Percentiles rank a stretch among this genome's conserved stretches.
phyloP scores from a whole-genome alignment of 2,329 filamentous ascomycete genomes.

The Mycosphaerella arachidis region DNA sequence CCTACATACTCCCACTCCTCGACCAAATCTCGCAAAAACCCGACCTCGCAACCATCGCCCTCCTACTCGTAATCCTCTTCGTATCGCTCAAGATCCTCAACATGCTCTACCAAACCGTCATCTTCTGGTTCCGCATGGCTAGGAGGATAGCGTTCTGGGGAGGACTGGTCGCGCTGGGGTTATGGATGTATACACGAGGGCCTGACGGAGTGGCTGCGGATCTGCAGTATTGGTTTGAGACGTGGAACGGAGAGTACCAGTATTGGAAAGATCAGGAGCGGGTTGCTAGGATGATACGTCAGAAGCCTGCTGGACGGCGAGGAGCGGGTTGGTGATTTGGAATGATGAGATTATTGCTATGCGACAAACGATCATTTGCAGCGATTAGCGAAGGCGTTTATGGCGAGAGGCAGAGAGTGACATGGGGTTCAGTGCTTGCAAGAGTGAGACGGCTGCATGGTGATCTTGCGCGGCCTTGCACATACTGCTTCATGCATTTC shows the following conservation, averaged over 20 bases:
- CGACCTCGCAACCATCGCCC: constrained; percentile 49
- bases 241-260: constrained; percentile 38
- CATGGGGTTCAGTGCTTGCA: not conserved
- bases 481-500: not conserved
- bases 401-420: not conserved
- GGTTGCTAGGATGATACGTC: constrained; percentile 22
- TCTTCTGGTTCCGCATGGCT: constrained; percentile 71
- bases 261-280: constrained; percentile 34
- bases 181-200: constrained; percentile 59
- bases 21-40: constrained; percentile 33
- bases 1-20: constrained; percentile 29
- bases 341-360: not conserved
- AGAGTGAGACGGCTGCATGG: not conserved
- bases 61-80: constrained; percentile 59
- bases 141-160: constrained; percentile 63
- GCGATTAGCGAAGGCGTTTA: constrained; percentile 1
- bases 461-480: not conserved
- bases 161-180: constrained; percentile 49
- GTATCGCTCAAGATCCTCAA: constrained; percentile 61
- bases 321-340: constrained; percentile 33
- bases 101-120: constrained; percentile 65
- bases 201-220: constrained; percentile 62
- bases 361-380: not conserved
- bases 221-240: constrained; percentile 37
- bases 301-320: constrained; percentile 16